phyloP scores from a whole-genome alignment of 2,329 filamentous ascomycete species.

The Monilinia polystroma region DNA sequence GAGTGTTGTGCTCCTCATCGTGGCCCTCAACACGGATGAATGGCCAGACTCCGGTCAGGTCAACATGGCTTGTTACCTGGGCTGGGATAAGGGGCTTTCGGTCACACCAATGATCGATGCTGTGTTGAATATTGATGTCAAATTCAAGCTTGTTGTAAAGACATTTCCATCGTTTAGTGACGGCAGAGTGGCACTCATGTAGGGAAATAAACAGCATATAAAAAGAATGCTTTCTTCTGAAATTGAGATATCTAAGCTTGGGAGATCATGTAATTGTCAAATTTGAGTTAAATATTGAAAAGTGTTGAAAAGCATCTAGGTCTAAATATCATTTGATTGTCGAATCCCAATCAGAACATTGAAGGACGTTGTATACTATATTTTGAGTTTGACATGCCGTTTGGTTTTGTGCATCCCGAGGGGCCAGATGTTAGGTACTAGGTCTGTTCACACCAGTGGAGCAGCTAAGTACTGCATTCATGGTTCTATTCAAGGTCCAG shows the following conservation, averaged over 20 bases:
- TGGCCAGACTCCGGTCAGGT: neutral
- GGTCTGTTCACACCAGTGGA: neutral
- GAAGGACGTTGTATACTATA: too few species aligned
- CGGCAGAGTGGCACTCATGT: neutral
- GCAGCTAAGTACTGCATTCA: neutral
- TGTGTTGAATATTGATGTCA: neutral
- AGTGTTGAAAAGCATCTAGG: too few species aligned
- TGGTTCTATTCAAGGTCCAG: neutral
- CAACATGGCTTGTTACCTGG: too few species aligned
- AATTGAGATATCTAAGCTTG: too few species aligned
- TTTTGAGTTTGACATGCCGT: too few species aligned
- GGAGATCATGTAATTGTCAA: too few species aligned
- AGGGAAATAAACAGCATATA: too few species aligned
- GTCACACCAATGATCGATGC: neutral
- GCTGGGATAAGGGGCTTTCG: neutral
- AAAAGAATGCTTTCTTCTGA: too few species aligned
- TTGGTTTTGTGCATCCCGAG: too few species aligned
- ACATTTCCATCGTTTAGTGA: slow-evolving; percentile 12
- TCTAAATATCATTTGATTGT: too few species aligned
- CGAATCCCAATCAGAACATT: too few species aligned
- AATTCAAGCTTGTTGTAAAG: neutral
- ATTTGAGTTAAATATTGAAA: too few species aligned
- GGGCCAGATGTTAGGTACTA: neutral
- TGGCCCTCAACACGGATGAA: neutral
- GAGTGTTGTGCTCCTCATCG: neutral